A percentile compares a stretch with the other conserved stretches of the same genome.
Evolutionary conservation across 495 filamentous ascomycete species (phyloP).

Genomic region (Parachaetomium inaequale): DNA sequence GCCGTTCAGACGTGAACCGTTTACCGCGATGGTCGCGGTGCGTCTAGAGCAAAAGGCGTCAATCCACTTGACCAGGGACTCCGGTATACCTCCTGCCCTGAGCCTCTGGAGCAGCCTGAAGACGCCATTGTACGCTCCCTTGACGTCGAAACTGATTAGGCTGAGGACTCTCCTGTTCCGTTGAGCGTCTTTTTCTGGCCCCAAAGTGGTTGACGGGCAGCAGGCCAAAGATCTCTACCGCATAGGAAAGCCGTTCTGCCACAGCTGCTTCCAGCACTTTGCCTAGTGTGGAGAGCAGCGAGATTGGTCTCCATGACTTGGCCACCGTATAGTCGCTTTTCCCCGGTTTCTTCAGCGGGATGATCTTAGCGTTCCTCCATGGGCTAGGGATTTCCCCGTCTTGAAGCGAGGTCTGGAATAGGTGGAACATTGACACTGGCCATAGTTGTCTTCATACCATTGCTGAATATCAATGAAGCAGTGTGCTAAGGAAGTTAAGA

Average conservation of each 20-base stretch:
- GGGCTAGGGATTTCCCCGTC: constrained; percentile 3
- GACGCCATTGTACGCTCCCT: background rate
- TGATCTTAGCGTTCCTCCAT: background rate
- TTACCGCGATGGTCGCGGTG: background rate
- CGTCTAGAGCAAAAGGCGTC: background rate
- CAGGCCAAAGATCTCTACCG: background rate
- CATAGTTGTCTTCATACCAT: background rate
- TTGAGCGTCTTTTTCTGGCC: background rate
- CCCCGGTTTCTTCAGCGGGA: background rate
- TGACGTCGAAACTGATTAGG: background rate
- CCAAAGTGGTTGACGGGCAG: background rate
- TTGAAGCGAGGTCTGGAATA: constrained; percentile 9
- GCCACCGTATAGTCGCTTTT: constrained; percentile 7
- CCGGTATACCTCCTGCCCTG: background rate
- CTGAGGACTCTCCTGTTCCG: background rate
- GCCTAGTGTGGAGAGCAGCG: background rate
- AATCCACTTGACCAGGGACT: background rate
- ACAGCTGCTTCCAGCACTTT: background rate
- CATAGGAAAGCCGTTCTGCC: background rate
- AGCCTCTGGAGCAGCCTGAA: background rate
- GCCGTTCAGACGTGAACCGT: background rate
- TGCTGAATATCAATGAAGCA: too few species aligned
- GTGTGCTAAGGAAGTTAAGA: too few species aligned
- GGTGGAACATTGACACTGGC: background rate
- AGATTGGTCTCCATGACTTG: background rate